These are phyloP conservation scores for Westerdykella sp. DNA, from an alignment of 2,329 filamentous ascomycete genomes.

Conservation along the genomic window DNA sequence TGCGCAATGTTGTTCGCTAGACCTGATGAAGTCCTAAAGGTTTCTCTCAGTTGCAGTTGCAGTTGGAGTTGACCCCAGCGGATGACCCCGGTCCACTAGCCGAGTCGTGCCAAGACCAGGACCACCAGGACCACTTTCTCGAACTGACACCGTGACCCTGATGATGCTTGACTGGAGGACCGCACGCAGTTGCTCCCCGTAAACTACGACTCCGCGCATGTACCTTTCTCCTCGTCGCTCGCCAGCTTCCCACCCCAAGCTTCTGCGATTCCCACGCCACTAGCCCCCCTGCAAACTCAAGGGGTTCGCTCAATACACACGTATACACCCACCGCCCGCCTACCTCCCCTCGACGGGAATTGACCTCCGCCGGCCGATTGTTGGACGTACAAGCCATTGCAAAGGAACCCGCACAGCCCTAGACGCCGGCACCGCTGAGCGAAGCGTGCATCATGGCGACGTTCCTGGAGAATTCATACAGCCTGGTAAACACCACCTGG, in stretches of 20 bases:
- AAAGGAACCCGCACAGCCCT: conserved; percentile 1
- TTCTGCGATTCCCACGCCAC: conserved; percentile 7
- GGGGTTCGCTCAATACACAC: conserved; percentile 22
- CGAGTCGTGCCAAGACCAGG: conserved; percentile 13
- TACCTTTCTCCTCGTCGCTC: not conserved
- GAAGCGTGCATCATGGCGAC: conserved; percentile 66
- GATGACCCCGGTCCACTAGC: conserved; percentile 9
- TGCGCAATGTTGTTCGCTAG: not conserved
- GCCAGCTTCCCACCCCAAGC: conserved; percentile 9
- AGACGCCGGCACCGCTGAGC: conserved; percentile 9
- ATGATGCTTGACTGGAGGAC: conserved; percentile 17
- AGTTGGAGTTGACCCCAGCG: not conserved
- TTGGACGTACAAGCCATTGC: conserved; percentile 22
- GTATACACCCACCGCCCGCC: conserved; percentile 33
- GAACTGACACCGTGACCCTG: conserved; percentile 33
- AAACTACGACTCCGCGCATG: not conserved
- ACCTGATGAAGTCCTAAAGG: conserved; percentile 5
- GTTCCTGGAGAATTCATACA: conserved; percentile 93
- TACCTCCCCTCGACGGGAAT: conserved; percentile 21
- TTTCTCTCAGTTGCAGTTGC: not conserved
- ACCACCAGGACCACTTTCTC: conserved; percentile 35
- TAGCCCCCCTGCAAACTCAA: not conserved
- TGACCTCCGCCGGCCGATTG: conserved; percentile 28
- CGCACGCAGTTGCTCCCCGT: not conserved
- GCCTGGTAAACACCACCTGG: conserved; percentile 53